Evolutionary conservation across 306 rosid species (phyloP), one percentile per base, ranked within the genome.

Genomic region (Calophaca sinica): DNA sequence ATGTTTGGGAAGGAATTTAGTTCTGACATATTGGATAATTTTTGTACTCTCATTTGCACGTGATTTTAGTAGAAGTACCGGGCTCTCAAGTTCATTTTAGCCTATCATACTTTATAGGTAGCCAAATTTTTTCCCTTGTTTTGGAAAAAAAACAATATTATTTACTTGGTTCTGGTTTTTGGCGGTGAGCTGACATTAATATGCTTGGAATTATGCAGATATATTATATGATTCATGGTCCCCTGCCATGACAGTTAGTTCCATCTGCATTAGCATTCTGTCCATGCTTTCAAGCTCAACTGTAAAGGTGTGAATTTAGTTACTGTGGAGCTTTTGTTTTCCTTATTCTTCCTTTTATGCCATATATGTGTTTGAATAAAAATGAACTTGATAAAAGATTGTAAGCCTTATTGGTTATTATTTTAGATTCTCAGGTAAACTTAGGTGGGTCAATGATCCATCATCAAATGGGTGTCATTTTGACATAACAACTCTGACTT

Each of bases 181-280:
- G 61, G 14, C n/a, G 48, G 55, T 78, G 50, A 48, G 50, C 84
- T 88, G 82, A 84, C 72, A 42, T 68, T 72, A 38, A 67, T 79
- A 60, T 76, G 12, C 69, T 58, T 82, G 86, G 63, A 11, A 65
- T 62, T 67, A 20, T 88, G 90, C 88, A 96, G 99, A 96, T 84
- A 96, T 96, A 87, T 82, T 96, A 85, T 96, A 96, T 11, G 99
- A 96, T 88, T 96, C 99, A 13, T 96, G 99, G 99, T 96, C 99
- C 78, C 99, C 99, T 38, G 99, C 99, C 29, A 96, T 96, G 99
- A 96, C 99, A 62, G 99, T 96, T 75, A 92, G 99, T 84, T 96
- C 99, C 38, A 92, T 96, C 87, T 92, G 99, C 84, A 92, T 96
- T 81, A 96, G 99, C 90, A 96, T 96, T 80, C 97, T 96, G 82